Conservation (phyloP, 2,329 filamentous ascomycete genomes). For the Cladosporium velox region DNA sequence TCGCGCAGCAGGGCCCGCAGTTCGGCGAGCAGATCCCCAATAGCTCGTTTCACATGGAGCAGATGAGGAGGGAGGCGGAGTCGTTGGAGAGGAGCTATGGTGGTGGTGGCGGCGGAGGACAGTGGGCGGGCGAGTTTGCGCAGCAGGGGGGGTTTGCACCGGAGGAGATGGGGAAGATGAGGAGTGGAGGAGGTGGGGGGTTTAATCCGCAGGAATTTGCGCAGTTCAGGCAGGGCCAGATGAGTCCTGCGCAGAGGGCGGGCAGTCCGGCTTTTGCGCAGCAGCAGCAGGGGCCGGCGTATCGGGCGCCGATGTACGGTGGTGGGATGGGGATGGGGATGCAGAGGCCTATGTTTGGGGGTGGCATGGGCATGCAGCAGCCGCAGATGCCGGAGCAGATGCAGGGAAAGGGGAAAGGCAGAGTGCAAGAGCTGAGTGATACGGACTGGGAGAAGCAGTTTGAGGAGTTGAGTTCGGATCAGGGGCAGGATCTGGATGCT, state of each 20-base stretch:
- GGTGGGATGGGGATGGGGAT: constrained; percentile 56
- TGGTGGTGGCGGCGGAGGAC: constrained; percentile 26
- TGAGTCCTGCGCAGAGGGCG: constrained; percentile 58
- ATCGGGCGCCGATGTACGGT: constrained; percentile 60
- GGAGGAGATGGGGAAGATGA: constrained; percentile 25
- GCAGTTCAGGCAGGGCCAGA: constrained; percentile 75
- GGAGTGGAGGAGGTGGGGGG: constrained; percentile 38
- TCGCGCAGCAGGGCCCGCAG: constrained; percentile 75
- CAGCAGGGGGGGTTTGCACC: constrained; percentile 30
- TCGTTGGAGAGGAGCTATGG: constrained; percentile 39
- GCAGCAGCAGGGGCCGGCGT: constrained; percentile 41
- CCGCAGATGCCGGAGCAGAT: constrained; percentile 31
- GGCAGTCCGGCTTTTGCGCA: constrained; percentile 54
- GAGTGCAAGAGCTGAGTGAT: constrained; percentile 89
- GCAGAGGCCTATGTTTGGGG: constrained; percentile 38
- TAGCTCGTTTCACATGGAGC: constrained; percentile 66
- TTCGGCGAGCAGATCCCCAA: constrained; percentile 55
- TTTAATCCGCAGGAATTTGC: constrained; percentile 87
- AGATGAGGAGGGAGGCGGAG: constrained; percentile 65
- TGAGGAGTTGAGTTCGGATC: constrained; percentile 75
- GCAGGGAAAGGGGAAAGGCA: constrained; percentile 74
- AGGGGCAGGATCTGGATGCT: constrained; percentile 53
- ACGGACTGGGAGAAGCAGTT: constrained; percentile 96
- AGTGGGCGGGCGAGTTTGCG: constrained; percentile 38
- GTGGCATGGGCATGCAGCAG: constrained; percentile 55